Evolutionary conservation across 495 filamentous ascomycete species (phyloP), one percentile per base, ranked within the genome.

Genomic region (Aspergillus bridgeri): DNA sequence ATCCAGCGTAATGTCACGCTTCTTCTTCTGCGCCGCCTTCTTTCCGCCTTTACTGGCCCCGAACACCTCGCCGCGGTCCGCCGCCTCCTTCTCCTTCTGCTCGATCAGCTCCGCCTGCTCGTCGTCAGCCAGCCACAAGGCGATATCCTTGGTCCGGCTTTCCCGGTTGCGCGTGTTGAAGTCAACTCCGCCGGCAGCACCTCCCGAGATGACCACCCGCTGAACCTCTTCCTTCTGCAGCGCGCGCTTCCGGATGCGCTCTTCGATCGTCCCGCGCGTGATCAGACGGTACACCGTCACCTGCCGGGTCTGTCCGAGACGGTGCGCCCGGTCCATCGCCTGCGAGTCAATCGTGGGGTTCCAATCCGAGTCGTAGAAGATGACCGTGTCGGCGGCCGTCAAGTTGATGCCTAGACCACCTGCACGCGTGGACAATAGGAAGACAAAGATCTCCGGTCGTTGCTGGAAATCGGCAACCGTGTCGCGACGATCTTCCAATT

Each of bases 351-450:
- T 98, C 18, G 94, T 98, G 24, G 94, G 94, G 71, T 98, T 98
- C 94, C 94, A 98, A 69, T 98, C 94, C 9, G 90, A 96, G 65
- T 98, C 94, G 80, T 98, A 98, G 82, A 98, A 98, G 69, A 98
- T 98, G 70, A 98, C 94, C 6, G 93, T 98, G 62, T 88, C 84
- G 45, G 89, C 94, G 19, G 87, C 86, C 2, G 94, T 98, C 62
- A 98, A 78, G 68, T 98, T 98, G 81, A 98, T 98, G 74, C 94
- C 94, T 33, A 98, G 83, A 74, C 94, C 94, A 83, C 94, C 94
- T 27, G 94, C 95, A 72, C 94, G 91, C 3, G 95, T 98, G 24
- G 89, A 94, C 18, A 98, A 82, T 20, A 98, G 77, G 82, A 98
- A 98, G 56, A 98, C 87, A 72, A 98, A 98, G 62, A 98, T 94